Conservation (phyloP, 768 basidiomycete genomes). For the Amanita muscaria region DNA sequence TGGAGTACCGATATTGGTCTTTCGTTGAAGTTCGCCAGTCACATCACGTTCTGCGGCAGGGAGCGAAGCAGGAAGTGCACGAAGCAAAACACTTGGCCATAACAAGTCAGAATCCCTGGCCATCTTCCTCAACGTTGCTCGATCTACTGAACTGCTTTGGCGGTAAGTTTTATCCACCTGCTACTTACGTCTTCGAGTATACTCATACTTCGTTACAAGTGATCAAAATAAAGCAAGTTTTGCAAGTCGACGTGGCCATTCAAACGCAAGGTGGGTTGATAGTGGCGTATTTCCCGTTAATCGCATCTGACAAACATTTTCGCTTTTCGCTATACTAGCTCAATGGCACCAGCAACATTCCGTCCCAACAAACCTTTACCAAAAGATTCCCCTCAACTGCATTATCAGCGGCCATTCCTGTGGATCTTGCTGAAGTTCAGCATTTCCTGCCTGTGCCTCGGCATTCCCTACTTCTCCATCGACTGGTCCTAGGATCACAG, state of each 20-base stretch:
- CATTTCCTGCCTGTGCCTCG: conserved; percentile 58
- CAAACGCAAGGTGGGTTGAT: conserved; percentile 56
- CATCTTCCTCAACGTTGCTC: conserved; percentile 46
- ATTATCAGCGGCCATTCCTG: conserved; percentile 30
- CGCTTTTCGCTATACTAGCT: conserved; percentile 26
- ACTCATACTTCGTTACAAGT: not conserved
- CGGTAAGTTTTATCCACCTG: too few species aligned
- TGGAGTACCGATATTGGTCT: conserved; percentile 76
- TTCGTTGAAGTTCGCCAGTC: conserved; percentile 76
- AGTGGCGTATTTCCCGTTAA: conserved; percentile 18
- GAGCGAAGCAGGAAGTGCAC: conserved; percentile 57
- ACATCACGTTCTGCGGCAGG: conserved; percentile 47
- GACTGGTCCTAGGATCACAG: conserved; percentile 40
- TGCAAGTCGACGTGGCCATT: conserved; percentile 29
- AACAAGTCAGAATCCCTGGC: conserved; percentile 38
- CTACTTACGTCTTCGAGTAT: not conserved
- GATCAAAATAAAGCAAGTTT: not conserved
- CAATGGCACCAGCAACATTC: too few species aligned
- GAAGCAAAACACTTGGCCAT: conserved; percentile 76
- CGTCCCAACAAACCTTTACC: conserved; percentile 62
- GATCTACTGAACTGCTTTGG: conserved; percentile 31
- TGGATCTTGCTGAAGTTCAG: conserved; percentile 50
- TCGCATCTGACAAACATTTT: not conserved
- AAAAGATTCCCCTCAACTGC: conserved; percentile 28
- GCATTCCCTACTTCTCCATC: conserved; percentile 71